phyloP scores from a whole-genome alignment of 345 rosid species.

The Gossypium longicalyx region DNA sequence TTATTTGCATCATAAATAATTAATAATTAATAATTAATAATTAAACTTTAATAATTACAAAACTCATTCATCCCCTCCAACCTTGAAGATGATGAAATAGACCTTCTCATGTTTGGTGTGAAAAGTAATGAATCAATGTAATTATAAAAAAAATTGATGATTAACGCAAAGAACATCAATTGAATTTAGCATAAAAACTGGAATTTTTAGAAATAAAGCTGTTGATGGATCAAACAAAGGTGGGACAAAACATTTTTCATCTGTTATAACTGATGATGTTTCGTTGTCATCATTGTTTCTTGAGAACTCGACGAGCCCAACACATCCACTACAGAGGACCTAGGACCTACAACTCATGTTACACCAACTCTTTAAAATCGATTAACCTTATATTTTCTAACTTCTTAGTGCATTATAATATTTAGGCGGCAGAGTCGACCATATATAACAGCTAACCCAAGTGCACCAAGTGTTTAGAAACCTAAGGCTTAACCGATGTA shows the following conservation, averaged over 20 bases:
- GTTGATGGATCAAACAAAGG: constrained; percentile 34
- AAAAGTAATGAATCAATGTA: constrained; percentile 49
- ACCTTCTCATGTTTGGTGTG: constrained; percentile 38
- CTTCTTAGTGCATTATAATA: too few relatives aligned
- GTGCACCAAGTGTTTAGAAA: too few relatives aligned
- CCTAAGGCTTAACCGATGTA: too few relatives aligned
- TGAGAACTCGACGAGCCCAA: too few relatives aligned
- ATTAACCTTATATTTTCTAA: too few relatives aligned
- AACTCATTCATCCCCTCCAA: constrained; percentile 41
- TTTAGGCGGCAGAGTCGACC: too few relatives aligned
- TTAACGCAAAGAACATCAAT: constrained; percentile 41
- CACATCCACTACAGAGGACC: too few relatives aligned
- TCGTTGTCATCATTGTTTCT: neutral
- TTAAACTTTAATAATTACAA: constrained; percentile 26
- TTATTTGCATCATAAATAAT: neutral
- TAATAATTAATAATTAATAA: too few relatives aligned
- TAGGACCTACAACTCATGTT: too few relatives aligned
- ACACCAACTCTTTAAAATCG: too few relatives aligned
- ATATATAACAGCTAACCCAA: too few relatives aligned
- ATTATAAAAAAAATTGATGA: constrained; percentile 34
- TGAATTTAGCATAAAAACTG: constrained; percentile 35
- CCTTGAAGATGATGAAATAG: constrained; percentile 36
- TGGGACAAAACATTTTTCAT: constrained; percentile 41
- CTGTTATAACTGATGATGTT: constrained; percentile 50
- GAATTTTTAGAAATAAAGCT: constrained; percentile 36